Percentiles rank a stretch among this genome's conserved stretches.
Conservation (phyloP, 345 rosid species). For the Gossypium anomalum region DNA sequence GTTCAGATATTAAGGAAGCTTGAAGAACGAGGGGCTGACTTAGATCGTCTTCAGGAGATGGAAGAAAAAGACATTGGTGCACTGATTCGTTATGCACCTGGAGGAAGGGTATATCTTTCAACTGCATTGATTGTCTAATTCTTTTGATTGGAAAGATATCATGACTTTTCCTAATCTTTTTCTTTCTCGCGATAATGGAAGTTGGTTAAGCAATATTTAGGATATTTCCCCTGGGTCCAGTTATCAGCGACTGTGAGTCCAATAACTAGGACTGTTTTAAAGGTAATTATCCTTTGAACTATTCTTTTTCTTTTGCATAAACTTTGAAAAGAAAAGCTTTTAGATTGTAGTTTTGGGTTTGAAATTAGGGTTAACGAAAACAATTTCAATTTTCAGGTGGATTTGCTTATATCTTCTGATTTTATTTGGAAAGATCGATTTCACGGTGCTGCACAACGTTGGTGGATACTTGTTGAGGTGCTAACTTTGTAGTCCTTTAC, state of each 20-base stretch:
- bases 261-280: constrained; percentile 95
- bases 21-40: constrained; percentile 84
- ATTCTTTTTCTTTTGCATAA: constrained; percentile 7
- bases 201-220: constrained; percentile 87
- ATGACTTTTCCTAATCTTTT: constrained; percentile 2
- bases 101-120: constrained; percentile 66
- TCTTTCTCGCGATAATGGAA: constrained; percentile 28
- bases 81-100: constrained; percentile 85
- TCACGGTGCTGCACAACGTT: constrained; percentile 83
- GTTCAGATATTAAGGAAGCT: constrained; percentile 83
- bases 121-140: neutral
- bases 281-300: constrained; percentile 41
- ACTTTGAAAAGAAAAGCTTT: constrained; percentile 9
- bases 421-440: constrained; percentile 92
- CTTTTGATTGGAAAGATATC: constrained; percentile 10
- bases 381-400: constrained; percentile 50
- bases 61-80: constrained; percentile 92
- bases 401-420: constrained; percentile 76
- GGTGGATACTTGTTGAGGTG: constrained; percentile 99
- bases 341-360: neutral
- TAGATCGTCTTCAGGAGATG: constrained; percentile 86
- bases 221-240: constrained; percentile 78
- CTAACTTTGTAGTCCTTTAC: constrained; percentile 14
- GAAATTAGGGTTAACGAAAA: neutral
- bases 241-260: constrained; percentile 88